Conservation (phyloP, 2,329 filamentous ascomycete genomes). For the Aspergillus costaricaensis region DNA sequence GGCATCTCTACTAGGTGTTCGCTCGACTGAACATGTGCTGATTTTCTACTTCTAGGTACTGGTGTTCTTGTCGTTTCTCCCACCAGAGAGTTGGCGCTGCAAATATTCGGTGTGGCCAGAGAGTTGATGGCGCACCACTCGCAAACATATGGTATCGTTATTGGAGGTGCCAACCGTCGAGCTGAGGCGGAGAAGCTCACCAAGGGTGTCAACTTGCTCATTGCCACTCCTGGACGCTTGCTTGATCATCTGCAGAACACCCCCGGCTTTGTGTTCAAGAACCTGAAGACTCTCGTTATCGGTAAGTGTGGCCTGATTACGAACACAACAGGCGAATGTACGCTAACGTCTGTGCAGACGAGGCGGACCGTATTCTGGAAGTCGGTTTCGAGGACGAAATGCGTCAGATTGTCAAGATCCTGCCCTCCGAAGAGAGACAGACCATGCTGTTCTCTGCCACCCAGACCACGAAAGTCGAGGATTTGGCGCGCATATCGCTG, state of each 20-base stretch:
- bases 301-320: background rate
- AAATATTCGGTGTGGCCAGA: slow-evolving; percentile 92
- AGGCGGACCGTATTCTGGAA: slow-evolving; percentile 94
- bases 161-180: slow-evolving; percentile 86
- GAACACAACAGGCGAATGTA: background rate
- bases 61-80: slow-evolving; percentile 92
- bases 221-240: slow-evolving; percentile 88
- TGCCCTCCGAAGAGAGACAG: slow-evolving; percentile 83
- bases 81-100: slow-evolving; percentile 88
- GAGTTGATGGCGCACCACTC: slow-evolving; percentile 92
- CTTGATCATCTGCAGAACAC: slow-evolving; percentile 95
- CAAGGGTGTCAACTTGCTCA: slow-evolving; percentile 92
- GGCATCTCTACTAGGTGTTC: background rate
- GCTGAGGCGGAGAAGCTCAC: slow-evolving; percentile 91
- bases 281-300: slow-evolving; percentile 86
- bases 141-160: slow-evolving; percentile 94
- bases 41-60: slow-evolving; percentile 53
- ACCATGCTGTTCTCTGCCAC: slow-evolving; percentile 99
- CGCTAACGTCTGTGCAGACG: slow-evolving; percentile 55
- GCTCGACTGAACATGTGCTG: slow-evolving; percentile 8
- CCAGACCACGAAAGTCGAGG: slow-evolving; percentile 97
- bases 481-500: slow-evolving; percentile 90
- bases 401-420: slow-evolving; percentile 91
- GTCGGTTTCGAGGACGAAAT: slow-evolving; percentile 99
- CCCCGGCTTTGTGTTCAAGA: slow-evolving; percentile 85